Evolutionary conservation across 108 stramenopile species (phyloP), one percentile per base, ranked within the genome.

Genomic region (Parietichytrium sp.): DNA sequence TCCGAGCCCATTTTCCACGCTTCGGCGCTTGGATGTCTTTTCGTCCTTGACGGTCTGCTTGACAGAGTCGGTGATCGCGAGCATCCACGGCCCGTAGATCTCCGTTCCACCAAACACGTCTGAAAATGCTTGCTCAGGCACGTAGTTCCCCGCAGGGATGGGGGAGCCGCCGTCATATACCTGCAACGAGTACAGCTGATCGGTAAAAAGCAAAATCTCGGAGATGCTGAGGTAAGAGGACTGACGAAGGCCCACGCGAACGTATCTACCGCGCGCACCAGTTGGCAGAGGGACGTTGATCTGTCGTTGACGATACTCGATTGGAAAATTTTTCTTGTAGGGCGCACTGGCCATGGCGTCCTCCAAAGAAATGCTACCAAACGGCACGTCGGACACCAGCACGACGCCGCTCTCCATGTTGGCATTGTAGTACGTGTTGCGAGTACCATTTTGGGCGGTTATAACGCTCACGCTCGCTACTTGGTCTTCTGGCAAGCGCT

Each of bases 391-490:
- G 16, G 61, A 72, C 10, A 72, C 61, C 7, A 72, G 42, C 10
- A 72, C 61, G 33, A 72, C 20, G 0, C 61, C 61, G 8, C n/a
- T 6, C 6, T 25, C 38, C 61, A 72, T 72, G 20, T 72, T 72
- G 61, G 61, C 61, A 20, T 72, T 72, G 61, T 72, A 72, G 25
- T 45, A 72, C 10, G 61, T 72, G 20, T 72, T 72, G 10, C 42
- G 61, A 1, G 61, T 72, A 8, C 61, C 61, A 72, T 72, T 3
- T 13, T 45, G 0, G 10, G 45, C 33, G 0, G 61, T 72, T 10
- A 42, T 72, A 6, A 72, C 61, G 0, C 1, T 45, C 10, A 72
- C 61, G 20, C 25, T 2, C 38, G 61, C 61, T 10, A 72, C 2
- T 27, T 72, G 61, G 20, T 72, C 61, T n/a, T 36, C 61, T 16